Evolutionary conservation across 2,329 filamentous ascomycete genomes (phyloP).

Genomic region (Epichloe hybrida): DNA sequence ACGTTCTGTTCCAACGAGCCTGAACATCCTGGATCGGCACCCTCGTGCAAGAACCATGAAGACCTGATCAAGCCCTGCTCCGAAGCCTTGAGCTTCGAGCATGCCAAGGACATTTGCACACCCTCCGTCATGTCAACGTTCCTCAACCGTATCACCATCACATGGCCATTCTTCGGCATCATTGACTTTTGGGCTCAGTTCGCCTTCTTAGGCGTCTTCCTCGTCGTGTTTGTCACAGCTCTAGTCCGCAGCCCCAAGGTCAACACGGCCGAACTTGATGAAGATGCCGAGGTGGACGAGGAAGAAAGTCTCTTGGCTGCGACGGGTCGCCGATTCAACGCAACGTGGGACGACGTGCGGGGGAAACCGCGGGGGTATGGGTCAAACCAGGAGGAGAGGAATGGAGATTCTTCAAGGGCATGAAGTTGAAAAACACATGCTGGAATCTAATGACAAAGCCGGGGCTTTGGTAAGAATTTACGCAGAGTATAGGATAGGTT

Average conservation of each 20-base stretch:
- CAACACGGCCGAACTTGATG: slow-evolving; percentile 65
- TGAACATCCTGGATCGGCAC: slow-evolving; percentile 46
- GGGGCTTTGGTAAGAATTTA: neutral
- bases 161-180: slow-evolving; percentile 88
- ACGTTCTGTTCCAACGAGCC: slow-evolving; percentile 74
- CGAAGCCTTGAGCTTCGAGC: slow-evolving; percentile 55
- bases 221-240: slow-evolving; percentile 66
- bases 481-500: neutral
- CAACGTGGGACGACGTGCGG: slow-evolving; percentile 80
- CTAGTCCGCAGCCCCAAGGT: slow-evolving; percentile 70
- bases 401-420: slow-evolving; percentile 1
- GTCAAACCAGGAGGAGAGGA: slow-evolving; percentile 7
- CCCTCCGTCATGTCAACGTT: slow-evolving; percentile 86
- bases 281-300: slow-evolving; percentile 81
- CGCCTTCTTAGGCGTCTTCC: slow-evolving; percentile 70
- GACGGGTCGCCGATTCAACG: slow-evolving; percentile 68
- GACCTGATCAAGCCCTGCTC: slow-evolving; percentile 71
- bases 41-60: slow-evolving; percentile 59
- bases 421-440: neutral
- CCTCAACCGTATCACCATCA: slow-evolving; percentile 80
- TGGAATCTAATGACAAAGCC: neutral
- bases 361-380: slow-evolving; percentile 20
- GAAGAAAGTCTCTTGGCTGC: slow-evolving; percentile 83
- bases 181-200: slow-evolving; percentile 97
- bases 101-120: slow-evolving; percentile 73